Conservation (phyloP, 345 rosid species). For the Acer yangbiense region DNA sequence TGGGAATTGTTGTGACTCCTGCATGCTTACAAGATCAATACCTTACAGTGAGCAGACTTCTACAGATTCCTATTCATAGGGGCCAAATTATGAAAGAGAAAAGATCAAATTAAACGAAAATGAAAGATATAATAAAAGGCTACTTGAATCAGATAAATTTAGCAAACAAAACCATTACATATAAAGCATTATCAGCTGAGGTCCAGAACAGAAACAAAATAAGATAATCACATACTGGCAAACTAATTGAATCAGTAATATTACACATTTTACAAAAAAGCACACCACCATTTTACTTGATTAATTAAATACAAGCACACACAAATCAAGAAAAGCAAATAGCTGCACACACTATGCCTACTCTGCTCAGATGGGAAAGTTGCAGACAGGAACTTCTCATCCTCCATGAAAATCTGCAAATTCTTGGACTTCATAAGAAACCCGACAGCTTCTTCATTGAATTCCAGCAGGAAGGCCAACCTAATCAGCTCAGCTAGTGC, state of each 20-base stretch:
- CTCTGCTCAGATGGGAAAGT: slow-evolving; percentile 24
- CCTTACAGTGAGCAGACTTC: not conserved
- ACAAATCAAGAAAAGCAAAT: not conserved
- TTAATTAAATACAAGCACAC: no score
- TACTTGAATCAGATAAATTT: not conserved
- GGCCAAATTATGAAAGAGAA: not conserved
- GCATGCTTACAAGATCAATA: not conserved
- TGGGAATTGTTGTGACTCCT: no score
- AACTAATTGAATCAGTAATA: not conserved
- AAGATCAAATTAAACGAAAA: not conserved
- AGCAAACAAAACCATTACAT: not conserved
- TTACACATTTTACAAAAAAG: not conserved
- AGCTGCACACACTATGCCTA: slow-evolving; percentile 10
- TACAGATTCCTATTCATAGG: not conserved
- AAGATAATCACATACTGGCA: not conserved
- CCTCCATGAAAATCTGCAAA: slow-evolving; percentile 51
- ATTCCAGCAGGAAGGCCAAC: slow-evolving; percentile 53
- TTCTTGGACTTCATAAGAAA: slow-evolving; percentile 60
- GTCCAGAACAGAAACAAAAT: not conserved
- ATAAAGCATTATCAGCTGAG: not conserved
- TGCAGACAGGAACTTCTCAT: slow-evolving; percentile 49
- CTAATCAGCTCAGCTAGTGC: slow-evolving; percentile 56
- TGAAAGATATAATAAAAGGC: not conserved
- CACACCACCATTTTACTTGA: not conserved
- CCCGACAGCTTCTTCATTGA: slow-evolving; percentile 47